Base-by-base conservation (phyloP, 1,284 basidiomycete species). In the Cystobasidium sp. region DNA sequence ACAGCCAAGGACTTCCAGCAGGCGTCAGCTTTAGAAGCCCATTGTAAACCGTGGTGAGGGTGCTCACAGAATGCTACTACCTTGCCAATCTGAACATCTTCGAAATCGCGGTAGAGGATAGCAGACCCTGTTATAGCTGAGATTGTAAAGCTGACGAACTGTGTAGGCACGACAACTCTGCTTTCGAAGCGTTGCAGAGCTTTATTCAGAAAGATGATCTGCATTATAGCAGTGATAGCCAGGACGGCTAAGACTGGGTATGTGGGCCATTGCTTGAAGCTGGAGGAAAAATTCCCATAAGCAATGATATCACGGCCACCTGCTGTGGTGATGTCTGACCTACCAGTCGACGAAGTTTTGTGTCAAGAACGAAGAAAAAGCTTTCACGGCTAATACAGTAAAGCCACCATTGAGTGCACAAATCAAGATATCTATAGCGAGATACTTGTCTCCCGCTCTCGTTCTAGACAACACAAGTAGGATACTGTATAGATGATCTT, bases 371-470 rank as follows among this genome's bases (percentile, higher is more conserved):
- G 91, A 92, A 14, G 93, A 95, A 49, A 97, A 83, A 0, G 92
- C 95, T 81, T 99, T 98, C 1, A 96, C 98, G 0, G 93, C 89
- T 3, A 99, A 85, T 0, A 97, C 95, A 0, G 95, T 97, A 82
- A 95, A 97, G 5, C 93, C 95, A 89, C 92, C 93, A 80, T 93
- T 94, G 16, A 95, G 83, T 1, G 92, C 92, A 82, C 93, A 95
- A 10, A 94, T 80, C 0, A 93, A 93, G 16, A 98, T 87, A 81
- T 99, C 95, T 68, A 97, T 86, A 75, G 91, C 88, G 1, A 97
- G 91, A 82, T 86, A 89, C 22, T 85, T 84, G 77, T 86, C 86
- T 0, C 92, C 94, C 4, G 86, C 81, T 1, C 86, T 84, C 0
- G 91, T 91, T 1, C 91, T 83, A 0, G 86, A 85, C 1, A 84